Percentiles rank a stretch among this genome's conserved stretches.
Evolutionary conservation across 1,284 basidiomycete species (phyloP).

Genomic region (Vanrija sp.): DNA sequence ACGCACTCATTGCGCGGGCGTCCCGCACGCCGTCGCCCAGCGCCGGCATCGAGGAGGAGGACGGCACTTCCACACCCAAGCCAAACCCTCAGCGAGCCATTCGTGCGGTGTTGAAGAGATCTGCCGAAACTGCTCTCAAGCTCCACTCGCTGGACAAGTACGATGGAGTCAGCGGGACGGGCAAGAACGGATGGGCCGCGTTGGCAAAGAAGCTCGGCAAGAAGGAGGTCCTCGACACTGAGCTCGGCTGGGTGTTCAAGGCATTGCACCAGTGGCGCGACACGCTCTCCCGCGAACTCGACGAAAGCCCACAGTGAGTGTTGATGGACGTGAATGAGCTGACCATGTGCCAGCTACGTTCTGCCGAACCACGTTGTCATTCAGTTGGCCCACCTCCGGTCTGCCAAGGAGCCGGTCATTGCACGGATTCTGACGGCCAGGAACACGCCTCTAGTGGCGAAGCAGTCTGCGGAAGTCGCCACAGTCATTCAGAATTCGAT

Average conservation of each 20-base stretch:
- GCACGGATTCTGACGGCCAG: not conserved
- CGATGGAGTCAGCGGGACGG: slow-evolving; percentile 61
- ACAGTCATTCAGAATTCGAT: slow-evolving; percentile 58
- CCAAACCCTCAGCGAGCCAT: slow-evolving; percentile 37
- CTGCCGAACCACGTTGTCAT: slow-evolving; percentile 69
- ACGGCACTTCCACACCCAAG: slow-evolving; percentile 9
- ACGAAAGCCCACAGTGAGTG: slow-evolving; percentile 75
- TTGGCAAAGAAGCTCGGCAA: slow-evolving; percentile 72
- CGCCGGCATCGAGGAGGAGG: slow-evolving; percentile 4
- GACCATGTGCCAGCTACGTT: slow-evolving; percentile 44
- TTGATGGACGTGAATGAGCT: not conserved
- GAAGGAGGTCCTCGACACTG: slow-evolving; percentile 53
- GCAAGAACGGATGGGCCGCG: slow-evolving; percentile 68
- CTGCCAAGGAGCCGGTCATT: slow-evolving; percentile 59
- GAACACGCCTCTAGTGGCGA: not conserved
- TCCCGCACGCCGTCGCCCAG: slow-evolving; percentile 34
- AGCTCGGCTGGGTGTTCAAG: slow-evolving; percentile 64
- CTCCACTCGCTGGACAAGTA: slow-evolving; percentile 66
- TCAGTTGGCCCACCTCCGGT: slow-evolving; percentile 58
- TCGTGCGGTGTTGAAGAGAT: slow-evolving; percentile 61
- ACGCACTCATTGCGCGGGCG: slow-evolving; percentile 64
- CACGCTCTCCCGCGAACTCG: slow-evolving; percentile 69
- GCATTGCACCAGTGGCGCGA: slow-evolving; percentile 84
- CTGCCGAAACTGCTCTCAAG: slow-evolving; percentile 67
- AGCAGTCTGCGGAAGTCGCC: slow-evolving; percentile 58